Evolutionary conservation across 2,329 filamentous ascomycete species (phyloP), one percentile per base, ranked within the genome.

Genomic region (Orbilia ellipsospora): DNA sequence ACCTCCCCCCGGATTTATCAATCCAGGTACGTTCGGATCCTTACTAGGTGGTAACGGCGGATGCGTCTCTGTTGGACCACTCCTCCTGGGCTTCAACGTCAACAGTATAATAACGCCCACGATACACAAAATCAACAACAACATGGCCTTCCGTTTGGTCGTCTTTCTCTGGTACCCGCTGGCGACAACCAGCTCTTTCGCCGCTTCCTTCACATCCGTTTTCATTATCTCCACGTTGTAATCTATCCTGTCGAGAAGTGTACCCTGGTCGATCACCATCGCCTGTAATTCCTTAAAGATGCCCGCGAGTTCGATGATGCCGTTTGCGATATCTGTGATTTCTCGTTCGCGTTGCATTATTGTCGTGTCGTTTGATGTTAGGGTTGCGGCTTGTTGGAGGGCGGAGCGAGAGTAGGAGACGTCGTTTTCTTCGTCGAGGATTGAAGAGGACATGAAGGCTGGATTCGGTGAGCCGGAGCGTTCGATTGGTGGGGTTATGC

Each of bases 161-260:
- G 90, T 91, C 81, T 89, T 90, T 82, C 89, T 90, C 84, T 99
- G 95, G 81, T 98, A 98, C 16, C 91, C 91, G 3, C 91, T 93
- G 13, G 95, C 89, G 68, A 96, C 89, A 77, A 89, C 93, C 65
- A 99, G 87, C 83, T 99, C 95, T 82, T 94, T 95, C 77, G 97
- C 92, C 2, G 95, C 95, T 18, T 87, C 92, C 81, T 97, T 96
- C 72, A 99, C 93, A 80, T 98, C 93, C 18, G 89, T 90, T n/a
- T 90, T 89, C 92, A 98, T 97, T 76, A 90, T 88, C 83, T 99
- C 95, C 63, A 99, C 93, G 80, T 99, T 99, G 84, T 97, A 99
- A 83, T 99, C 96, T 80, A 96, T 96, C 80, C 95, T 90, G 82
- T 96, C 94, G 20, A 97, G 86, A 87, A 96, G 92, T 13, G 92